Conservation (phyloP, 2,329 filamentous ascomycete species). For the Aspergillus puulaauensis region DNA sequence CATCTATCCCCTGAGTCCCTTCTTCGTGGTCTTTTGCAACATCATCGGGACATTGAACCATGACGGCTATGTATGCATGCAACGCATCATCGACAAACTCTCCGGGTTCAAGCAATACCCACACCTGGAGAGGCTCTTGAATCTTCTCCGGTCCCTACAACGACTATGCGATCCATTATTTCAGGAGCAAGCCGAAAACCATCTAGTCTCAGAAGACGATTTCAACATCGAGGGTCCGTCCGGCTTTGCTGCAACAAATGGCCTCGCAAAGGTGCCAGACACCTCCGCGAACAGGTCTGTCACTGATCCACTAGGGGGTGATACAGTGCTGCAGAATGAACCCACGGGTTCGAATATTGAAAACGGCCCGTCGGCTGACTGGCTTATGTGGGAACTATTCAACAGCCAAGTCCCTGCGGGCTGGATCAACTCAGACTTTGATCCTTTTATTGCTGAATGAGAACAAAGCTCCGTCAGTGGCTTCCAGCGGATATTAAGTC, state of each 20-base stretch:
- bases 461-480: no score
- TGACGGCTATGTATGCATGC: neutral
- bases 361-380: neutral
- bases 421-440: neutral
- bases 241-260: neutral
- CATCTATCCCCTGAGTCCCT: conserved; percentile 10
- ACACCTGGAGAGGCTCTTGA: neutral
- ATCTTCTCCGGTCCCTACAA: conserved; percentile 1
- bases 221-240: neutral
- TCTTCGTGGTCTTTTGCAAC: conserved; percentile 14
- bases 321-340: neutral
- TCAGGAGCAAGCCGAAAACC: neutral
- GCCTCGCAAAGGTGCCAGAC: neutral
- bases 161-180: conserved; percentile 5
- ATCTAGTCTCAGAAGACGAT: neutral
- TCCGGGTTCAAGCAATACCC: conserved; percentile 2
- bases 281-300: no score
- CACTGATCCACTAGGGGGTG: no score
- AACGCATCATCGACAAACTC: neutral
- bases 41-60: conserved; percentile 9
- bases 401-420: conserved; percentile 10
- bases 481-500: no score
- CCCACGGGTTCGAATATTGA: neutral
- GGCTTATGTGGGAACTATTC: conserved; percentile 14
- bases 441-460: no score